A percentile compares a stretch with the other conserved stretches of the same genome.
These are phyloP conservation scores for Leishmania arabica DNA, from an alignment of 208 protist genomes.

Conservation along the genomic window DNA sequence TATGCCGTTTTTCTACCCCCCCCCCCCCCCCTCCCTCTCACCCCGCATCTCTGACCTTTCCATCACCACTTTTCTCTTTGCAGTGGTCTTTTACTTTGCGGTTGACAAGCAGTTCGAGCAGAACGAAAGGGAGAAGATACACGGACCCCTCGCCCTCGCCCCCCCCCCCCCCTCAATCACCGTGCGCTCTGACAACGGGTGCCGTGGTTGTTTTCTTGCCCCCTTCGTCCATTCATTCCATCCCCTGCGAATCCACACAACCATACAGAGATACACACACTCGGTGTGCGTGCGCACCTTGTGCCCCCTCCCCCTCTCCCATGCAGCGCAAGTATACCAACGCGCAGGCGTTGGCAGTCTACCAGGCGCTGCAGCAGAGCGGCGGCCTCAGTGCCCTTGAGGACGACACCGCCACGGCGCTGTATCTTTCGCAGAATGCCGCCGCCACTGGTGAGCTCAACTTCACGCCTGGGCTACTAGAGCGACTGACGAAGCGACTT, in stretches of 20 bases:
- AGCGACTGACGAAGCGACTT: conserved; percentile 24
- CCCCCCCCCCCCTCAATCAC: background rate
- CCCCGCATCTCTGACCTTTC: background rate
- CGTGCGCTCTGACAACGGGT: background rate
- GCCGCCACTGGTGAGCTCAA: conserved; percentile 19
- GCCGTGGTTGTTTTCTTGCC: background rate
- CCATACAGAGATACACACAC: conserved; percentile 10
- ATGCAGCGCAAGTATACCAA: conserved; percentile 39
- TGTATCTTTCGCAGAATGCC: conserved; percentile 31
- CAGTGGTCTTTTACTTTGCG: conserved; percentile 8
- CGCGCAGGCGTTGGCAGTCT: conserved; percentile 33
- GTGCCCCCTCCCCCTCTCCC: background rate
- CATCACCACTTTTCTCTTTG: background rate
- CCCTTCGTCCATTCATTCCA: background rate
- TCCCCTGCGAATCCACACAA: background rate
- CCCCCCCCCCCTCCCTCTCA: too few relatives aligned
- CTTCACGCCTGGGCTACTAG: conserved; percentile 26
- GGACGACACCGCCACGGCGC: conserved; percentile 27
- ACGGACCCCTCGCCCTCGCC: background rate
- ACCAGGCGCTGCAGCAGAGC: conserved; percentile 32
- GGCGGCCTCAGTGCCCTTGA: conserved; percentile 24
- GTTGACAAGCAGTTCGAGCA: background rate
- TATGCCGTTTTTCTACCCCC: background rate
- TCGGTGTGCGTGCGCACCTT: background rate
- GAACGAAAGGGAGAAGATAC: background rate